Percentiles rank a stretch among this genome's conserved stretches.
Evolutionary conservation across 2,329 filamentous ascomycete species (phyloP).

Genomic region (Aspergillus spinulosporus): DNA sequence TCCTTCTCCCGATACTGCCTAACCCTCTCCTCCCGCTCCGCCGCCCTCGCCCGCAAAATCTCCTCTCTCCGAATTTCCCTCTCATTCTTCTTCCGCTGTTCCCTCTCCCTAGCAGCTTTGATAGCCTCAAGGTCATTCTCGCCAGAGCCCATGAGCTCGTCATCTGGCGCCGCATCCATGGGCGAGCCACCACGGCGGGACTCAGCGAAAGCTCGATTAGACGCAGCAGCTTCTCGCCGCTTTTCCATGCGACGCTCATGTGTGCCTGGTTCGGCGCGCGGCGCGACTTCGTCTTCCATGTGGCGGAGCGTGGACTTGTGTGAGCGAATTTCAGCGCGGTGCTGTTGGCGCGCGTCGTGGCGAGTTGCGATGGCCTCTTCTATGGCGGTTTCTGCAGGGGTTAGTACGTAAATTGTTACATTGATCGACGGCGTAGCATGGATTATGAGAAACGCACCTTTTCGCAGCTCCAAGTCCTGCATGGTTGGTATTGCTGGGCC

Average conservation of each 20-base stretch:
- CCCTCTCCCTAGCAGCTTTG: constrained; percentile 64
- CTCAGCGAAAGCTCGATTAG: constrained; percentile 68
- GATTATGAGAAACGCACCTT: constrained; percentile 32
- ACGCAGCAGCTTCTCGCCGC: constrained; percentile 68
- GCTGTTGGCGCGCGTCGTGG: constrained; percentile 33
- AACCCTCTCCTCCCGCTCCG: constrained; percentile 77
- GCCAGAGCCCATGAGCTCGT: constrained; percentile 70
- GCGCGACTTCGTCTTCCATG: constrained; percentile 69
- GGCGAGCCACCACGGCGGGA: constrained; percentile 62
- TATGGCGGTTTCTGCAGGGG: constrained; percentile 28
- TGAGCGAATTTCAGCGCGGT: constrained; percentile 55
- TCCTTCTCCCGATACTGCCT: constrained; percentile 72
- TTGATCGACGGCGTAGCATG: not conserved
- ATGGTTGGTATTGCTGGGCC: constrained; percentile 68
- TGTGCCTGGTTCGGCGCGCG: constrained; percentile 79
- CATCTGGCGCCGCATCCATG: constrained; percentile 66
- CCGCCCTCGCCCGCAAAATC: constrained; percentile 69
- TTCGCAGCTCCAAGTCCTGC: constrained; percentile 68
- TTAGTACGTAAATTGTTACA: not conserved
- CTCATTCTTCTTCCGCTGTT: constrained; percentile 77
- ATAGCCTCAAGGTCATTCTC: constrained; percentile 61
- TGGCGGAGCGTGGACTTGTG: constrained; percentile 37
- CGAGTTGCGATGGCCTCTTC: constrained; percentile 33
- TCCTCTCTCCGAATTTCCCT: constrained; percentile 81
- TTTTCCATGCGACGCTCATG: constrained; percentile 86